Conservation (phyloP, 176 grass and related monocot genomes). For the Stipa capillata region DNA sequence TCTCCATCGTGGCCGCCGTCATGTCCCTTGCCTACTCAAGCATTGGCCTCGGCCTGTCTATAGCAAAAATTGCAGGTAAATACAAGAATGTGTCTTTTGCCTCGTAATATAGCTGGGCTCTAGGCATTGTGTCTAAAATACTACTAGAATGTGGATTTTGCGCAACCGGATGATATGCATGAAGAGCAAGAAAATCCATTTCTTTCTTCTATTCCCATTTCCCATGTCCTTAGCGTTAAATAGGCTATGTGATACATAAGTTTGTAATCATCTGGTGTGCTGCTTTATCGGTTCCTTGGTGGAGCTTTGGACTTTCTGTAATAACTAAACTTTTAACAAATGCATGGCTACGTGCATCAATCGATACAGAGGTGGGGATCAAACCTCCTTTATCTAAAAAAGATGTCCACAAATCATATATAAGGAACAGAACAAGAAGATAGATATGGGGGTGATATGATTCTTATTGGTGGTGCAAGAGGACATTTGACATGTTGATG, state of each 20-base stretch:
- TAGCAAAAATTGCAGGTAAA: slow-evolving; percentile 77
- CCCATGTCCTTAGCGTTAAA: too few species aligned
- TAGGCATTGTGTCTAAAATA: neutral
- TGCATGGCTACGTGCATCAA: too few species aligned
- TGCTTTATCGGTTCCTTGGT: too few species aligned
- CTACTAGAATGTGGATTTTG: neutral
- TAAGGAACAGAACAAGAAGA: neutral
- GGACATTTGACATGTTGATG: slow-evolving; percentile 14
- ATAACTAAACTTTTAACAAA: too few species aligned
- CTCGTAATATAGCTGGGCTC: neutral
- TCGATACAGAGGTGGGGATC: too few species aligned
- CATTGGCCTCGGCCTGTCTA: slow-evolving; percentile 82
- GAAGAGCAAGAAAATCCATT: neutral
- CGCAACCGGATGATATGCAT: neutral
- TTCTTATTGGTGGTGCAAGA: neutral
- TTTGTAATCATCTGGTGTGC: too few species aligned
- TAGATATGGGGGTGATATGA: neutral
- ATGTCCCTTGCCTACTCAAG: slow-evolving; percentile 79
- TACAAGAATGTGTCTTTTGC: neutral
- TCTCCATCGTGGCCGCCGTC: slow-evolving; percentile 78
- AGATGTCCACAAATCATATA: neutral
- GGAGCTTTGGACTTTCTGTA: too few species aligned
- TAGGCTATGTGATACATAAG: too few species aligned
- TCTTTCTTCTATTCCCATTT: neutral
- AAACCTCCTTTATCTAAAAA: too few species aligned